phyloP scores from a whole-genome alignment of 2,329 filamentous ascomycete species.

The Colletotrichum acutatum region DNA sequence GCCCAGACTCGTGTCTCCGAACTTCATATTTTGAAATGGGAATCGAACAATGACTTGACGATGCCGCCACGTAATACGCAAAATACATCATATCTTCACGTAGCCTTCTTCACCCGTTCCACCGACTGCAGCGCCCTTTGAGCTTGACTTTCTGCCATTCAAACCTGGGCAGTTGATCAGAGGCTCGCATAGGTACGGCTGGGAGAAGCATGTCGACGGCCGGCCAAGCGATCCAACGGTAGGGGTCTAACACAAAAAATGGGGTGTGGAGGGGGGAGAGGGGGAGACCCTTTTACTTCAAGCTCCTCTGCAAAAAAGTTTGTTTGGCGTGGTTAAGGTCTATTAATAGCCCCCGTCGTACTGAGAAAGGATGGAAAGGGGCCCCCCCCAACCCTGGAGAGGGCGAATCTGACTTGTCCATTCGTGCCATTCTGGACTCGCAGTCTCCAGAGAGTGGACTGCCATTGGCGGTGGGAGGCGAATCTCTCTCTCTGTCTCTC shows the following conservation, averaged over 20 bases:
- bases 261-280: background rate
- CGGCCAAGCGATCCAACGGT: background rate
- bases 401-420: background rate
- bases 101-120: too few species aligned
- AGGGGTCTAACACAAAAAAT: conserved; percentile 1
- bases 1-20: background rate
- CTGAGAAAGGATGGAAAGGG: background rate
- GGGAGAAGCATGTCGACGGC: background rate
- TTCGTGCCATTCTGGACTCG: background rate
- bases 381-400: background rate
- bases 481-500: background rate
- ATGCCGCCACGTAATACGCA: background rate
- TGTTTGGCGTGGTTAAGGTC: conserved; percentile 7
- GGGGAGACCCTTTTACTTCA: conserved; percentile 4
- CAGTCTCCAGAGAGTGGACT: background rate
- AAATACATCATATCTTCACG: background rate
- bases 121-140: background rate
- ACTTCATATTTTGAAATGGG: background rate
- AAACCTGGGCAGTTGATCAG: background rate
- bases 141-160: background rate
- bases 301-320: conserved; percentile 2
- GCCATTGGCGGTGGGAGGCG: background rate
- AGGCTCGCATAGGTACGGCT: background rate
- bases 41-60: background rate
- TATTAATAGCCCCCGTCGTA: conserved; percentile 22